Evolutionary conservation across 768 basidiomycete genomes (phyloP), one percentile per base, ranked within the genome.

Genomic region (Leucogyrophana mollusca): DNA sequence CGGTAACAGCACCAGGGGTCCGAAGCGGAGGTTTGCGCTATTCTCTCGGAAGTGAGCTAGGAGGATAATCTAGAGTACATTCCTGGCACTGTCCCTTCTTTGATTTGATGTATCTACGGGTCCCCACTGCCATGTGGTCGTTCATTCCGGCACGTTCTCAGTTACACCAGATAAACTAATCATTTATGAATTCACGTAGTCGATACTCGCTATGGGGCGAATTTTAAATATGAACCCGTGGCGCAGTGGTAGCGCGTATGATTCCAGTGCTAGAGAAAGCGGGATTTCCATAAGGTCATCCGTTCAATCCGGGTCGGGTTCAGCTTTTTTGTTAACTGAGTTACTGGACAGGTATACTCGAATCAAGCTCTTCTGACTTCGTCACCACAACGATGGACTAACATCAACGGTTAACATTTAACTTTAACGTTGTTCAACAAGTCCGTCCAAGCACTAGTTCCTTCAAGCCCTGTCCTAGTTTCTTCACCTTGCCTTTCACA

Each of bases 241-340:
- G 64, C 64, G 61, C 66, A 65, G 64, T 66, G 64, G 64, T 65
- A 65, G 66, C 64, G 64, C 64, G 62, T 68, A 58, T 64, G 67
- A 68, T 68, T 68, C 67, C 67, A 68, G 66, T 47, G 3, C 14
- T n/a, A 49, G 14, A 37, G 32, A 14, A 7, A n/a, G n/a, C n/a
- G n/a, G n/a, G n/a, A n/a, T n/a, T n/a, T 70, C 70, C 69, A 65
- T 61, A 71, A 70, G 69, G 70, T 72, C 70, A 69, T 70, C 70
- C 69, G 69, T 71, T 72, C 70, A 66, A 70, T 62, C 63, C 70
- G 68, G 68, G 70, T 70, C 56, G 66, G 68, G 69, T 65, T 69
- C 66, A 69, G 3, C 5, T 50, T 56, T 64, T 36, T 47, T 64
- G 44, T 38, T 20, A 37, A 37, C n/a, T 13, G 6, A 6, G 27